A percentile compares a stretch with the other conserved stretches of the same genome.
These are phyloP conservation scores for Sporisorium scitamineum DNA, from an alignment of 1,284 basidiomycete genomes.

Conservation along the genomic window DNA sequence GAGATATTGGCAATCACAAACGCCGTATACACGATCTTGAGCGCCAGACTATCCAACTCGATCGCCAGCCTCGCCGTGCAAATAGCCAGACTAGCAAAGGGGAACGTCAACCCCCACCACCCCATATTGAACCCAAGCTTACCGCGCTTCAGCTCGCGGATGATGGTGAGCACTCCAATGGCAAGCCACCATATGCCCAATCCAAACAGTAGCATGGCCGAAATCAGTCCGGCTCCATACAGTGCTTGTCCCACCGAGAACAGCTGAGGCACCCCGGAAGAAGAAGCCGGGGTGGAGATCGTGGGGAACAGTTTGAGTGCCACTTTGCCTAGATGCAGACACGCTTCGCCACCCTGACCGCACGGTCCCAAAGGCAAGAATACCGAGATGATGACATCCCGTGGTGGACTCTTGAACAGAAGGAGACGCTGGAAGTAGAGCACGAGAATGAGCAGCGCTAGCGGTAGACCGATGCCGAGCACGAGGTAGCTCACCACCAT, in stretches of 20 bases:
- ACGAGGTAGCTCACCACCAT: conserved; percentile 54
- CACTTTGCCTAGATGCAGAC: conserved; percentile 53
- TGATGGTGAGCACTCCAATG: conserved; percentile 51
- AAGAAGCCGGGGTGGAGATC: conserved; percentile 24
- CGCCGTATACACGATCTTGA: conserved; percentile 56
- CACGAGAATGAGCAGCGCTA: conserved; percentile 55
- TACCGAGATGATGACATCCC: conserved; percentile 61
- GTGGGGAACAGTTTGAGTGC: conserved; percentile 53
- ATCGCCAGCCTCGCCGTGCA: conserved; percentile 51
- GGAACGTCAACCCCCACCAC: conserved; percentile 58
- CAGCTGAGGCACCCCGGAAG: conserved; percentile 49
- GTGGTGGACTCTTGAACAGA: conserved; percentile 58
- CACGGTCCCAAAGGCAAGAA: conserved; percentile 60
- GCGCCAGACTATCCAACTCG: conserved; percentile 52
- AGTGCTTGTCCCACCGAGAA: conserved; percentile 51
- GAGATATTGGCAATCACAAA: conserved; percentile 45
- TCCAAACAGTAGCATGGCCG: conserved; percentile 56
- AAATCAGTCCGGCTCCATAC: conserved; percentile 58
- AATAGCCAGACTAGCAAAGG: conserved; percentile 54
- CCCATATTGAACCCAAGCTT: conserved; percentile 61
- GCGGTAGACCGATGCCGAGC: conserved; percentile 56
- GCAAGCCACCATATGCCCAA: conserved; percentile 59
- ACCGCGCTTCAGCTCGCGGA: conserved; percentile 45
- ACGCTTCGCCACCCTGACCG: conserved; percentile 61
- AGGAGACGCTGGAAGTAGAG: conserved; percentile 62